phyloP scores from a whole-genome alignment of 1,139 yeast species.

The Kodamaea suecica region DNA sequence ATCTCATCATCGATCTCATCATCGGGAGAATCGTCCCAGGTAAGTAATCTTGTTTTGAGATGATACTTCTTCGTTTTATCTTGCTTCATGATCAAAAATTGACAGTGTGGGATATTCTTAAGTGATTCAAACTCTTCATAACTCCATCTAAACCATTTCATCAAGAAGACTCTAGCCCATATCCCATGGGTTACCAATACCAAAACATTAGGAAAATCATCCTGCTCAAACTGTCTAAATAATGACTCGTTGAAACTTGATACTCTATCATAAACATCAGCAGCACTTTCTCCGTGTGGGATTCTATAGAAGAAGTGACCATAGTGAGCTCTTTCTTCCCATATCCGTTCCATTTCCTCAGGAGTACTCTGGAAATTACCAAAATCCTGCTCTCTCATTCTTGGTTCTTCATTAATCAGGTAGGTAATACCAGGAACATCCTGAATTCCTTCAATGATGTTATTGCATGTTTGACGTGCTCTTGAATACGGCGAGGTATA shows the following conservation, averaged over 20 bases:
- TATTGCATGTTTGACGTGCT: conserved; percentile 77
- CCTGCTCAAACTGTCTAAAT: conserved; percentile 71
- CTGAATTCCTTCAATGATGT: conserved; percentile 59
- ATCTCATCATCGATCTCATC: conserved; percentile 40
- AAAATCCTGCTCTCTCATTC: conserved; percentile 91
- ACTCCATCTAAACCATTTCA: conserved; percentile 93
- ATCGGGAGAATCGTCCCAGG: conserved; percentile 57
- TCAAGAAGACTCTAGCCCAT: conserved; percentile 86
- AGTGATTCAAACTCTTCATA: conserved; percentile 84
- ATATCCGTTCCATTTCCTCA: conserved; percentile 71
- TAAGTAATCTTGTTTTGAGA: conserved; percentile 52
- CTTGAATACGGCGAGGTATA: conserved; percentile 82
- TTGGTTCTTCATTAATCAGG: conserved; percentile 73
- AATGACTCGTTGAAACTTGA: conserved; percentile 86
- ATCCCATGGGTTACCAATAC: conserved; percentile 91
- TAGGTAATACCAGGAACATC: conserved; percentile 48
- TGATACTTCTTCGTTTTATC: conserved; percentile 42
- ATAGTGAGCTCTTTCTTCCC: conserved; percentile 81
- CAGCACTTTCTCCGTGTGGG: conserved; percentile 93
- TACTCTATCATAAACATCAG: conserved; percentile 88
- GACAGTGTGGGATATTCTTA: conserved; percentile 81
- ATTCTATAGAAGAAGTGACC: conserved; percentile 91
- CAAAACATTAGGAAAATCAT: conserved; percentile 65
- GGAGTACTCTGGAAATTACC: conserved; percentile 85
- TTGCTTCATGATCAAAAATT: conserved; percentile 73